Evolutionary conservation across 1,284 basidiomycete species (phyloP).

Genomic region (Irpex lacteus): DNA sequence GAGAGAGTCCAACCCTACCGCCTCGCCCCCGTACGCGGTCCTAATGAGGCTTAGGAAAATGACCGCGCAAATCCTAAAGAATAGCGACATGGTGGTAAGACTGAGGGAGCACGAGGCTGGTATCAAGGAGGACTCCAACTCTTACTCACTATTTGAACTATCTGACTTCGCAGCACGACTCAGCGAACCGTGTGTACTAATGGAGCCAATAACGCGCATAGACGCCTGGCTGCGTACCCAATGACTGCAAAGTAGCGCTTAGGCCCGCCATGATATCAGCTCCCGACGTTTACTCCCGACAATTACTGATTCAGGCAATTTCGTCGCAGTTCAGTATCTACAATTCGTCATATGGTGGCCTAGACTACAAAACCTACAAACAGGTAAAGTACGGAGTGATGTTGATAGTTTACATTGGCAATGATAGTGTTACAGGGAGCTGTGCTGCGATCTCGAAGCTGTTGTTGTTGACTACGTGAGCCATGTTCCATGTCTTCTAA

Average conservation of each 20-base stretch:
- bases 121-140: neutral
- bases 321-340: neutral
- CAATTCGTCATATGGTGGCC: neutral
- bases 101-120: conserved; percentile 3
- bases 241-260: neutral
- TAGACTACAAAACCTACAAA: neutral
- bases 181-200: neutral
- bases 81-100: conserved; percentile 10
- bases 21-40: conserved; percentile 8
- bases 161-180: neutral
- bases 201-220: conserved; percentile 1
- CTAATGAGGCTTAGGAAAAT: neutral
- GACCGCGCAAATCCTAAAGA: neutral
- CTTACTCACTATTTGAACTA: neutral
- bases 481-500: too few relatives aligned
- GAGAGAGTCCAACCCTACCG: conserved; percentile 19
- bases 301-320: neutral
- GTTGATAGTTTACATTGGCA: neutral
- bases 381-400: neutral
- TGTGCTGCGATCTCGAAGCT: too few relatives aligned
- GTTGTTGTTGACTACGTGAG: too few relatives aligned
- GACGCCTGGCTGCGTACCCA: neutral
- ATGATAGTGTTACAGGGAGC: neutral
- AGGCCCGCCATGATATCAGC: neutral
- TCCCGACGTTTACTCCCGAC: neutral